Percentiles rank a stretch among this genome's conserved stretches.
These are phyloP conservation scores for Pseudisothecium myosuroides DNA, from an alignment of 225 moss, liverwort and hornwort species.

Conservation along the genomic window DNA sequence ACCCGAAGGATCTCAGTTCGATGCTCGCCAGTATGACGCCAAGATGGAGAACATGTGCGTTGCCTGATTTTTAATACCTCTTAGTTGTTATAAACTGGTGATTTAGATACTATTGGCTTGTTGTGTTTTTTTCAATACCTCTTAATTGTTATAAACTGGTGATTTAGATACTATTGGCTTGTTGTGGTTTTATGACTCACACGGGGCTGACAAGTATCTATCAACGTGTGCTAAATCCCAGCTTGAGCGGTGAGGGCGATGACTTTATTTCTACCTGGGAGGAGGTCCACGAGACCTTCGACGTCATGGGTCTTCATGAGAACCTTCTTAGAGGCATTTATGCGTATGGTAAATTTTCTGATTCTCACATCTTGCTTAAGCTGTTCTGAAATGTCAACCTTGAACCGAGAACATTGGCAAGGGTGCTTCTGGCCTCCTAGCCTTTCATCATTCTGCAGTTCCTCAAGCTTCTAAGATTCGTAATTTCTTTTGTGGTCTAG, in stretches of 20 bases:
- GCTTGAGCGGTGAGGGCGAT: constrained; percentile 57
- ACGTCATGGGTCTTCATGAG: constrained; percentile 60
- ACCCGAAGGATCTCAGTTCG: constrained; percentile 81
- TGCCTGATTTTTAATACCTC: not conserved
- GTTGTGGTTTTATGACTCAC: not conserved
- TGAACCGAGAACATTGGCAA: not conserved
- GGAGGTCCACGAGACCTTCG: constrained; percentile 71
- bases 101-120: not conserved
- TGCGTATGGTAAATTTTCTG: constrained; percentile 33
- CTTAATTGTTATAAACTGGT: not conserved
- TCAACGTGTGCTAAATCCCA: not conserved
- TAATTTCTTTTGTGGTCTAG: not conserved
- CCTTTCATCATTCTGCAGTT: not conserved
- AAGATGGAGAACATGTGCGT: constrained; percentile 84
- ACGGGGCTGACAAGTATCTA: not conserved
- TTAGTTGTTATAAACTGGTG: not conserved
- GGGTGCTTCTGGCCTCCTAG: not conserved
- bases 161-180: not conserved
- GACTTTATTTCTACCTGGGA: constrained; percentile 75
- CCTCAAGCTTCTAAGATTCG: not conserved
- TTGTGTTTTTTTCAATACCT: not conserved
- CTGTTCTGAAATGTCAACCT: not conserved
- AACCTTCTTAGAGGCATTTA: constrained; percentile 63
- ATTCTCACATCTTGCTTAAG: not conserved
- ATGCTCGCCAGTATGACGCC: constrained; percentile 72